Evolutionary conservation across 169 alveolate species (phyloP).

Genomic region (Theileria equi): DNA sequence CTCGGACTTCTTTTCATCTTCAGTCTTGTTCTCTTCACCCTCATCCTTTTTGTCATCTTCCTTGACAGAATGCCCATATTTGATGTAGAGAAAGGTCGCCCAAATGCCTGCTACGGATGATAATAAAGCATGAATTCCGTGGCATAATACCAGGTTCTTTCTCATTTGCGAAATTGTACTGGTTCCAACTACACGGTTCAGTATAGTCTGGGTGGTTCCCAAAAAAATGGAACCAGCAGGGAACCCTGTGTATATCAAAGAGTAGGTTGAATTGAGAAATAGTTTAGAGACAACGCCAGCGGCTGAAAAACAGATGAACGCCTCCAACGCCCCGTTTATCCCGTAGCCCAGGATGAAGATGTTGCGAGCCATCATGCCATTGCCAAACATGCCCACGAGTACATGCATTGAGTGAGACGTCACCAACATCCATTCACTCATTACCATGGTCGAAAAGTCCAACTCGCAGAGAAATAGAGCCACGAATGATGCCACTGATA

Average conservation of each 20-base stretch:
- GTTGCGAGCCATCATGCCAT: constrained; percentile 1
- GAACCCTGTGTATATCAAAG: no score
- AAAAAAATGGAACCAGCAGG: no score
- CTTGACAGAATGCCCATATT: no score
- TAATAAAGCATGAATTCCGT: background rate
- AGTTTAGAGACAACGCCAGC: background rate
- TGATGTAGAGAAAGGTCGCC: background rate
- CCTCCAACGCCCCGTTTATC: constrained; percentile 2
- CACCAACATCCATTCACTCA: background rate
- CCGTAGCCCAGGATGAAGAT: background rate
- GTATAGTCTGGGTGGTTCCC: no score
- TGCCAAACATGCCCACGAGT: background rate
- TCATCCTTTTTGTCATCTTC: no score
- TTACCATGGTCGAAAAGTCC: background rate
- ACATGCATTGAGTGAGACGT: background rate
- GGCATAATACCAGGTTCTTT: background rate
- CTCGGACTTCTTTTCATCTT: background rate
- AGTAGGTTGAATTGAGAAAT: background rate
- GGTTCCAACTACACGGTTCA: background rate
- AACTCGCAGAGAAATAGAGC: background rate
- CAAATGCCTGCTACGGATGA: background rate
- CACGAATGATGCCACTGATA: no score
- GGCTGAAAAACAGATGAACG: background rate
- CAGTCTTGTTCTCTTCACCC: no score
- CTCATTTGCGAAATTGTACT: background rate